Conservation (phyloP, 345 rosid genomes). For the Sonneratia caseolaris region DNA sequence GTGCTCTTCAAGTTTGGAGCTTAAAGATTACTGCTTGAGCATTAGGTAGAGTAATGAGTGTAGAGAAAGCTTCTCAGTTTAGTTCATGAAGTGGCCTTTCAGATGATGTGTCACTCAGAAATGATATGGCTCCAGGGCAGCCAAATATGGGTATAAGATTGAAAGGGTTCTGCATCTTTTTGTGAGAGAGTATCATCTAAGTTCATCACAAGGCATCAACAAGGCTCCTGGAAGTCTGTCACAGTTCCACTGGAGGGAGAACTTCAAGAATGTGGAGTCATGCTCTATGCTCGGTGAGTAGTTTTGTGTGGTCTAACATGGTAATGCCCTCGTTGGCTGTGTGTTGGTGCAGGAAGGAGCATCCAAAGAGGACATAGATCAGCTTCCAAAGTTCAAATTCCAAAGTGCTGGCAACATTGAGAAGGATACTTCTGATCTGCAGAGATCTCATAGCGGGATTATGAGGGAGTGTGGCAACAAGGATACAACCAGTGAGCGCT, state of each 20-base stretch:
- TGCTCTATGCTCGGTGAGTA: not conserved
- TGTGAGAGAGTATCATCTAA: not conserved
- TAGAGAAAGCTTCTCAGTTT: too few relatives aligned
- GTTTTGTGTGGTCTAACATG: not conserved
- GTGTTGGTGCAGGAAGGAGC: constrained; percentile 77
- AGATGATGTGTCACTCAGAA: not conserved
- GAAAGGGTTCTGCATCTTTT: not conserved
- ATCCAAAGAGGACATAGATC: constrained; percentile 81
- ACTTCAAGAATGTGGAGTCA: not conserved
- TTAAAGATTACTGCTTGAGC: not conserved
- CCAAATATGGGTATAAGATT: not conserved
- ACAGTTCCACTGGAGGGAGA: not conserved
- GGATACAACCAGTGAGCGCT: constrained; percentile 57
- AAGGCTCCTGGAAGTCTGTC: not conserved
- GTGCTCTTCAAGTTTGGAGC: not conserved
- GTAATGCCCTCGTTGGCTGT: constrained; percentile 6
- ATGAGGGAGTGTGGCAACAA: constrained; percentile 72
- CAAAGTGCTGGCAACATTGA: constrained; percentile 31
- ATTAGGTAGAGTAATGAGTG: not conserved
- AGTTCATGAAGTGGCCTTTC: too few relatives aligned
- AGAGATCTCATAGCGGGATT: constrained; percentile 53
- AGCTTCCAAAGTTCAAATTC: constrained; percentile 68
- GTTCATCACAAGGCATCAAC: not conserved
- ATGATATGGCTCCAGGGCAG: not conserved
- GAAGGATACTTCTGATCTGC: constrained; percentile 33